Base-by-base conservation (phyloP, 1,284 basidiomycete species). In the Rhodotorula sp. region DNA sequence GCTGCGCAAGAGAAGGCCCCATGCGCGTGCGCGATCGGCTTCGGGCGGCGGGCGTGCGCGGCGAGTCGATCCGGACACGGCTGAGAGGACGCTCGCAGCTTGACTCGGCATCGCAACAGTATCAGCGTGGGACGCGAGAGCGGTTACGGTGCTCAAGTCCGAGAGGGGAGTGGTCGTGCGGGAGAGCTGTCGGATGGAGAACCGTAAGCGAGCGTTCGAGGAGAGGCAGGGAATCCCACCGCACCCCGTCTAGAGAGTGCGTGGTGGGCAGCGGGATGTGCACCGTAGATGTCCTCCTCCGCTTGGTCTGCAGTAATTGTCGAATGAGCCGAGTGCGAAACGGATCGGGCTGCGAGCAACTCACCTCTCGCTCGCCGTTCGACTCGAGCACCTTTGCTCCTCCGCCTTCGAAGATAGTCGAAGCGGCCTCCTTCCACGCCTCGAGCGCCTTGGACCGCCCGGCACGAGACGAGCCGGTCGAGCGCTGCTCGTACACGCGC, bases 251-350 rank as follows among this genome's bases (percentile, higher is more conserved):
- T n/a, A 9, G 25, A 14, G 59, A 52, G 52, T 44, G 50, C 41
- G 67, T 59, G 2, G 57, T n/a, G 4, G 55, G 23, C 7, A 49
- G 21, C 4, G 62, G 67, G 17, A 68, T 58, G 49, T 59, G 46
- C 16, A 55, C 21, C 16, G 54, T 25, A 44, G 44, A 17, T 5
- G 13, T 48, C 52, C 49, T 68, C 16, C 67, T 23, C 4, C 61
- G 61, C 34, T 68, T 68, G 19, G 44, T 23, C 67, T 68, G 44
- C 5, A 9, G 27, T 2, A 13, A 0, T 1, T 4, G 21, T 4
- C 13, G 25, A 27, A 25, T n/a, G 50, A 21, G 8, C 4, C 19
- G 21, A 34, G 12, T 1, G 34, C 50, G 23, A 25, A 17, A 23
- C 12, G 54, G 34, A 34, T 41, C 54, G 10, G 17, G 17, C 17